Evolutionary conservation across 495 filamentous ascomycete genomes (phyloP).

Genomic region (Lentithecium fluviatile): DNA sequence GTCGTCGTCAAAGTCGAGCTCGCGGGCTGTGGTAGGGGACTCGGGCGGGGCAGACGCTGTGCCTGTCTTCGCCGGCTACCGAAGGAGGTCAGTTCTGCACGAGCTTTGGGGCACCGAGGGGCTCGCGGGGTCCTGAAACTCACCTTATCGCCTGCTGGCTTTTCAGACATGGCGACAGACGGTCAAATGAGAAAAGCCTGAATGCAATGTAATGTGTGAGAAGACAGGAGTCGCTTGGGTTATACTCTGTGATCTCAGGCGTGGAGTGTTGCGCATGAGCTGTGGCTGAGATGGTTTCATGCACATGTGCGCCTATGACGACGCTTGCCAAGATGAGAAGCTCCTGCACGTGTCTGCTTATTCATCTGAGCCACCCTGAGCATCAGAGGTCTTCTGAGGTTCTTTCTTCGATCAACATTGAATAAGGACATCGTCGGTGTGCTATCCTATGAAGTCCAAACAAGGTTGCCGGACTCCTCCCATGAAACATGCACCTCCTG

Average conservation of each 20-base stretch:
- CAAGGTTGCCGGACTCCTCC: no score
- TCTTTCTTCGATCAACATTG: no score
- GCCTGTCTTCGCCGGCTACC: slow-evolving; percentile 17
- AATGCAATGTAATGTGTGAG: background rate
- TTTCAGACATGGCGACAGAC: slow-evolving; percentile 20
- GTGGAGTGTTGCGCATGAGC: slow-evolving; percentile 13
- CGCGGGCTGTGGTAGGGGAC: slow-evolving; percentile 80
- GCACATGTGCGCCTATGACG: background rate
- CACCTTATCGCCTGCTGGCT: slow-evolving; percentile 19
- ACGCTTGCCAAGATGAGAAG: no score
- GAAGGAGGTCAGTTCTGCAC: background rate
- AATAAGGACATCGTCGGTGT: no score
- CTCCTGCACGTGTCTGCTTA: no score
- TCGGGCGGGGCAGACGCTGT: slow-evolving; percentile 53
- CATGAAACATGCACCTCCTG: no score
- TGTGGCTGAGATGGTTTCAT: slow-evolving; percentile 8
- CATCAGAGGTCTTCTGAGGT: no score
- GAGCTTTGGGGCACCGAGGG: slow-evolving; percentile 1
- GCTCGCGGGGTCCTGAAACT: background rate
- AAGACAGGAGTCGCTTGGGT: background rate
- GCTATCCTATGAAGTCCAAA: no score
- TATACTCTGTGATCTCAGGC: background rate
- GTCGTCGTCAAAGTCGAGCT: slow-evolving; percentile 86
- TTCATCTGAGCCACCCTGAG: no score
- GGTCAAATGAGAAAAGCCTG: background rate